Percentiles rank a stretch among this genome's conserved stretches.
Conservation (phyloP, 306 rosid genomes). For the Casuarina cunninghamiana region DNA sequence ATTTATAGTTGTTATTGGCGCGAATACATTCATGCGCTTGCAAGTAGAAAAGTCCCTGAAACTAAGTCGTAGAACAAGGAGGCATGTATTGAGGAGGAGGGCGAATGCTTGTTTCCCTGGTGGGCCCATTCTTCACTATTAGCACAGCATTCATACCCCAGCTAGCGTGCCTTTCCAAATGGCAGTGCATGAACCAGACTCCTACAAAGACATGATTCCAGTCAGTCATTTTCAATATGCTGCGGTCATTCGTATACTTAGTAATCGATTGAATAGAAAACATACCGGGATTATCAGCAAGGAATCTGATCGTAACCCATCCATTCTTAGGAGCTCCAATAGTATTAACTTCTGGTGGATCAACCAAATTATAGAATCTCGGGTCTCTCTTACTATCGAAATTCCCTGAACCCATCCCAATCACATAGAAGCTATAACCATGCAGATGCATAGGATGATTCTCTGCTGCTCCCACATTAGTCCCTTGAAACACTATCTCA, state of each 20-base stretch:
- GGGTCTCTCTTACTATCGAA: slow-evolving; percentile 11
- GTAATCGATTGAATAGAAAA: too few species aligned
- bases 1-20: too few species aligned
- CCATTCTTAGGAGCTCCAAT: slow-evolving; percentile 32
- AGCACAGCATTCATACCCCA: slow-evolving; percentile 7
- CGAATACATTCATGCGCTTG: background rate
- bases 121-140: slow-evolving; percentile 5
- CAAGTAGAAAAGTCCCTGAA: background rate
- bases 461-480: slow-evolving; percentile 28
- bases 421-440: slow-evolving; percentile 33
- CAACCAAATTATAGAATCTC: slow-evolving; percentile 25
- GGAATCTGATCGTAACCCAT: slow-evolving; percentile 30
- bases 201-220: background rate
- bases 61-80: slow-evolving; percentile 4
- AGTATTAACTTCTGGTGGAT: slow-evolving; percentile 34
- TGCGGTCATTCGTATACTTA: too few species aligned
- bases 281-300: slow-evolving; percentile 36
- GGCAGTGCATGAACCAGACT: slow-evolving; percentile 9
- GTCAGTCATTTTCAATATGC: background rate
- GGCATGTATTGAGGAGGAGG: slow-evolving; percentile 11
- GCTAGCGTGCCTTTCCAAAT: slow-evolving; percentile 13
- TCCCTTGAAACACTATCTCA: slow-evolving; percentile 47
- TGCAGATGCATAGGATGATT: slow-evolving; percentile 32
- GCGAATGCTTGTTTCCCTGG: slow-evolving; percentile 7
- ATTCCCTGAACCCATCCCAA: slow-evolving; percentile 36